phyloP scores from a whole-genome alignment of 1,284 basidiomycete species.

The Gymnopus androsaceus region DNA sequence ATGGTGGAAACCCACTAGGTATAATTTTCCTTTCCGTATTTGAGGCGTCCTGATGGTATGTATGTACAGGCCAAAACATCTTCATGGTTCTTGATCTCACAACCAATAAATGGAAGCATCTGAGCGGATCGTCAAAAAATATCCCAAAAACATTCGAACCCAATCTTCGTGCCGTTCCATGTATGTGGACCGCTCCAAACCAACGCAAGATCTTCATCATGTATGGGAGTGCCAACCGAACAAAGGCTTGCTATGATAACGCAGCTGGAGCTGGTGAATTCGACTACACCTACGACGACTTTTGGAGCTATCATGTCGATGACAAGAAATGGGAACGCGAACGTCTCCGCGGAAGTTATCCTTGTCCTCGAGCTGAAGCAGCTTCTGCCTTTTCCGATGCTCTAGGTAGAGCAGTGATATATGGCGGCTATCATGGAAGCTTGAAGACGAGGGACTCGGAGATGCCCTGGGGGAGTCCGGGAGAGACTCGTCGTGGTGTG shows the following conservation, averaged over 20 bases:
- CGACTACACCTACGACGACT: constrained; percentile 17
- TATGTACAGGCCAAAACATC: constrained; percentile 14
- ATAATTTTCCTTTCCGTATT: neutral
- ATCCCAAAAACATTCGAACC: constrained; percentile 8
- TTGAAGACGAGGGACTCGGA: neutral
- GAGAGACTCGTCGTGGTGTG: neutral
- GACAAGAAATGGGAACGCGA: constrained; percentile 14
- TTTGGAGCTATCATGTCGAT: constrained; percentile 18
- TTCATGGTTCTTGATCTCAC: constrained; percentile 17
- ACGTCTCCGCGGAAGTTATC: constrained; percentile 14
- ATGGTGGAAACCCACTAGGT: constrained; percentile 7
- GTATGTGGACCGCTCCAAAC: constrained; percentile 13
- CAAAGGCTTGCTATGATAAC: neutral
- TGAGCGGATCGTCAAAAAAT: constrained; percentile 12
- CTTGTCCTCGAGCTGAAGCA: constrained; percentile 16
- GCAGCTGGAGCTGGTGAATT: constrained; percentile 1
- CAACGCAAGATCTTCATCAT: constrained; percentile 16
- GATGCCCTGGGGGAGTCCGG: neutral
- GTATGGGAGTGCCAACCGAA: constrained; percentile 14
- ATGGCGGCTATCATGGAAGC: constrained; percentile 17
- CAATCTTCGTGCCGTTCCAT: constrained; percentile 12
- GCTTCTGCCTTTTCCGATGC: constrained; percentile 11
- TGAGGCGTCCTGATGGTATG: neutral
- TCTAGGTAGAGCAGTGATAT: constrained; percentile 15
- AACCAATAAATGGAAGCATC: constrained; percentile 12